A percentile compares a stretch with the other conserved stretches of the same genome.
Conservation (phyloP, 140 eudicot genomes). For the Cichorium intybus region DNA sequence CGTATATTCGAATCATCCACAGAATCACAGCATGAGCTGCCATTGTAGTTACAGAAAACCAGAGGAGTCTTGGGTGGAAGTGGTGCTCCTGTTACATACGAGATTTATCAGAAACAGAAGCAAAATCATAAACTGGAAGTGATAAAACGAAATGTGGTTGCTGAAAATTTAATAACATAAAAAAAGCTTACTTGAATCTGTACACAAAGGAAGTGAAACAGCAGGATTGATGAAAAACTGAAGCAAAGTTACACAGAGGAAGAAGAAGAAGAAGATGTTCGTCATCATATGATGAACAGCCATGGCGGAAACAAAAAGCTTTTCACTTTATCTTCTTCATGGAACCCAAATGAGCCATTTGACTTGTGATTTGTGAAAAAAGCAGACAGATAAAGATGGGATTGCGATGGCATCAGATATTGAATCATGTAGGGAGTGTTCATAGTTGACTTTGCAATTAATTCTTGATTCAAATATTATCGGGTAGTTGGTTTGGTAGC, state of each 20-base stretch:
- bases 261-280: conserved; percentile 24
- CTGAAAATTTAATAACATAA: not conserved
- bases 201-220: conserved; percentile 59
- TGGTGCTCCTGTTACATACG: conserved; percentile 57
- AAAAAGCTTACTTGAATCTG: conserved; percentile 55
- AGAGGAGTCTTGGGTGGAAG: conserved; percentile 45
- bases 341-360: conserved; percentile 25
- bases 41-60: conserved; percentile 63
- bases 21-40: conserved; percentile 60
- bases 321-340: conserved; percentile 17
- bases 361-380: conserved; percentile 32
- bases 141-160: not conserved
- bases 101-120: conserved; percentile 10
- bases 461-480: conserved; percentile 19
- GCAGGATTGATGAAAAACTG: conserved; percentile 37
- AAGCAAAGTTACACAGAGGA: conserved; percentile 28
- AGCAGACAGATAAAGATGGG: conserved; percentile 10
- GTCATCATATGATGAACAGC: conserved; percentile 5
- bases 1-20: conserved; percentile 42
- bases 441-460: conserved; percentile 50
- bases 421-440: conserved; percentile 38
- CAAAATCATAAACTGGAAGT: conserved; percentile 1
- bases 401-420: conserved; percentile 30
- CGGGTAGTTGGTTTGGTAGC: conserved; percentile 44
- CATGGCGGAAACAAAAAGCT: conserved; percentile 28